Evolutionary conservation across 768 basidiomycete genomes (phyloP).

Genomic region (Kwoniella sp.): DNA sequence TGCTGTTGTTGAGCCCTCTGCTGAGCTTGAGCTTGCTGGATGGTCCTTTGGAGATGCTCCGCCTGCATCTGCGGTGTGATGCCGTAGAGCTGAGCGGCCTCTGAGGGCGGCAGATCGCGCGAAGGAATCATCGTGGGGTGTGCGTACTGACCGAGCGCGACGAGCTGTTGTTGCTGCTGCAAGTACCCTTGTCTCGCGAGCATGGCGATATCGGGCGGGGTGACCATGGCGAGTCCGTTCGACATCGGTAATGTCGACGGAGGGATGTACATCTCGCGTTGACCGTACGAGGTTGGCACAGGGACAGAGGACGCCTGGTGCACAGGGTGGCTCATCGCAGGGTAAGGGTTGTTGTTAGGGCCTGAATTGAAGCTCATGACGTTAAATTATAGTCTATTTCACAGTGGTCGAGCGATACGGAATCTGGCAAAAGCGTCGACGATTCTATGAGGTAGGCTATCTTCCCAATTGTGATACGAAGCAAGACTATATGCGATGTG

Average conservation of each 20-base stretch:
- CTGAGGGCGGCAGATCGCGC: background rate
- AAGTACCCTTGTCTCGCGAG: slow-evolving; percentile 35
- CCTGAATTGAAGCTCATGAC: background rate
- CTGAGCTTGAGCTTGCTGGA: slow-evolving; percentile 17
- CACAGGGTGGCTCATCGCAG: background rate
- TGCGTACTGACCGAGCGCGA: slow-evolving; percentile 14
- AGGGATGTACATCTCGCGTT: background rate
- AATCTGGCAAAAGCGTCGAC: no score
- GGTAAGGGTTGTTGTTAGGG: slow-evolving; percentile 1
- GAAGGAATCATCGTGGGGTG: background rate
- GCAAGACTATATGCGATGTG: no score
- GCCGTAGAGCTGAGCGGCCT: slow-evolving; percentile 1
- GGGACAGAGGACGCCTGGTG: background rate
- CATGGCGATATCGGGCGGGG: slow-evolving; percentile 30
- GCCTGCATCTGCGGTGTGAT: slow-evolving; percentile 24
- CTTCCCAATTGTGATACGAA: no score
- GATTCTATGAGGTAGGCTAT: no score
- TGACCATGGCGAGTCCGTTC: slow-evolving; percentile 13
- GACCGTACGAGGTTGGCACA: background rate
- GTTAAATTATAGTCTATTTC: background rate
- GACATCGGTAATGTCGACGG: background rate
- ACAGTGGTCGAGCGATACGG: background rate
- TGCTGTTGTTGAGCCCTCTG: slow-evolving; percentile 15
- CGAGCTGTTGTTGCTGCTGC: slow-evolving; percentile 32
- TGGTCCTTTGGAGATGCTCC: slow-evolving; percentile 4